phyloP scores from a whole-genome alignment of 1,284 basidiomycete species.

The Retiboletus flavoniger region DNA sequence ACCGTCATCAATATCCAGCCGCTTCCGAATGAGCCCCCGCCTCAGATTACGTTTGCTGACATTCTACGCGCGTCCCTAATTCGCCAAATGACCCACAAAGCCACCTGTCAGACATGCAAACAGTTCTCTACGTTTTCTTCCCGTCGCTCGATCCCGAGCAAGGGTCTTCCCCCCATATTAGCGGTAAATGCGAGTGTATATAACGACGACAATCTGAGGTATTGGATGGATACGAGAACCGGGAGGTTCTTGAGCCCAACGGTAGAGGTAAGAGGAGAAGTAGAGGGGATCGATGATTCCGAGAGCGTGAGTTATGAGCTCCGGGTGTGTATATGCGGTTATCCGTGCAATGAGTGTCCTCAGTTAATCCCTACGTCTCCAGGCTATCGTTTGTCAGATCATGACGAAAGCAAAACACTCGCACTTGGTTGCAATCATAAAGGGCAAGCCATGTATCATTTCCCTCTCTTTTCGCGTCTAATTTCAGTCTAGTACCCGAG shows the following conservation, averaged over 20 bases:
- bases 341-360: neutral
- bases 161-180: conserved; percentile 82
- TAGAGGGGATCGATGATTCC: conserved; percentile 58
- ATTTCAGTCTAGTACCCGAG: conserved; percentile 55
- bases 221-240: conserved; percentile 69
- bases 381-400: conserved; percentile 85
- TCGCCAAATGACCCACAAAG: conserved; percentile 81
- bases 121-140: conserved; percentile 73
- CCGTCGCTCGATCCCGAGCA: conserved; percentile 64
- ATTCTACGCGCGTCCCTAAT: conserved; percentile 78
- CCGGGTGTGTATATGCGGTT: conserved; percentile 48
- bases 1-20: conserved; percentile 26
- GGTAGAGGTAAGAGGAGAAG: conserved; percentile 56
- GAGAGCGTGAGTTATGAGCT: conserved; percentile 67
- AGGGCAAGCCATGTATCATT: conserved; percentile 46
- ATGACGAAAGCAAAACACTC: conserved; percentile 73
- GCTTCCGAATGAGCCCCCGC: conserved; percentile 50
- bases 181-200: conserved; percentile 85
- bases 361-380: neutral
- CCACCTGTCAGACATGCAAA: conserved; percentile 83
- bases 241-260: conserved; percentile 51
- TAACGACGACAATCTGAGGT: conserved; percentile 70
- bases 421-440: conserved; percentile 89
- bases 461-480: neutral
- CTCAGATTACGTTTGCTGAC: conserved; percentile 61